These are phyloP conservation scores for Suillus cothurnatus DNA, from an alignment of 768 basidiomycete genomes.

Conservation along the genomic window DNA sequence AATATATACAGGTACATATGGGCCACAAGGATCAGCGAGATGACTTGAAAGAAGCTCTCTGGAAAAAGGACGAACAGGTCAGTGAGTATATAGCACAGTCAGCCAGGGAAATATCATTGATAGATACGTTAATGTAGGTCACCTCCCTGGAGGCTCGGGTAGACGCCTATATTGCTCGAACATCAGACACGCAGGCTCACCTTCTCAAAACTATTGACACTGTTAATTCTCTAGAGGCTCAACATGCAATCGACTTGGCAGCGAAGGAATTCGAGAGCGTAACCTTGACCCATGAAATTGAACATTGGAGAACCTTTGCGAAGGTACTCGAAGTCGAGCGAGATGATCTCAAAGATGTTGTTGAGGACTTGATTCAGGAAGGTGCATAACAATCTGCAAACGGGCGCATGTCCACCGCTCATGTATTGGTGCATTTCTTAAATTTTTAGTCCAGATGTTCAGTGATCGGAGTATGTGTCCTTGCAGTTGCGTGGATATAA, in stretches of 20 bases:
- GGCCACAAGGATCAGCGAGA: conserved; percentile 25
- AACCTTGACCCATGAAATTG: conserved; percentile 40
- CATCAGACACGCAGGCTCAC: conserved; percentile 47
- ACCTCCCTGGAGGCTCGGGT: conserved; percentile 31
- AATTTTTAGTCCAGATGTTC: conserved; percentile 50
- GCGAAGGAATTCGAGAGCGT: conserved; percentile 34
- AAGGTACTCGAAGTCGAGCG: conserved; percentile 45
- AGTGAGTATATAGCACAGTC: conserved; percentile 4
- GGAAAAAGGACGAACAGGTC: conserved; percentile 32
- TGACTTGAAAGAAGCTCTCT: conserved; percentile 20
- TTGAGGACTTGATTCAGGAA: conserved; percentile 57
- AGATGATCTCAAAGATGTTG: conserved; percentile 57
- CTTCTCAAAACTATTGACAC: conserved; percentile 51
- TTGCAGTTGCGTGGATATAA: conserved; percentile 43
- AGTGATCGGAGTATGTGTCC: conserved; percentile 51
- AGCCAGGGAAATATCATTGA: not conserved
- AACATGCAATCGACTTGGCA: conserved; percentile 44
- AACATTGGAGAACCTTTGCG: conserved; percentile 35
- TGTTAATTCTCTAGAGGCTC: conserved; percentile 44
- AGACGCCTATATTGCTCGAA: conserved; percentile 39
- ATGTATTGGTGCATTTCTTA: conserved; percentile 6
- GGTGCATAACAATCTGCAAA: conserved; percentile 39
- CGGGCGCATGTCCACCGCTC: not conserved
- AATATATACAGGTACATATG: conserved; percentile 16
- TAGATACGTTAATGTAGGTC: conserved; percentile 24